phyloP scores from a whole-genome alignment of 2,329 filamentous ascomycete genomes.

The Delphinella strobiligena region DNA sequence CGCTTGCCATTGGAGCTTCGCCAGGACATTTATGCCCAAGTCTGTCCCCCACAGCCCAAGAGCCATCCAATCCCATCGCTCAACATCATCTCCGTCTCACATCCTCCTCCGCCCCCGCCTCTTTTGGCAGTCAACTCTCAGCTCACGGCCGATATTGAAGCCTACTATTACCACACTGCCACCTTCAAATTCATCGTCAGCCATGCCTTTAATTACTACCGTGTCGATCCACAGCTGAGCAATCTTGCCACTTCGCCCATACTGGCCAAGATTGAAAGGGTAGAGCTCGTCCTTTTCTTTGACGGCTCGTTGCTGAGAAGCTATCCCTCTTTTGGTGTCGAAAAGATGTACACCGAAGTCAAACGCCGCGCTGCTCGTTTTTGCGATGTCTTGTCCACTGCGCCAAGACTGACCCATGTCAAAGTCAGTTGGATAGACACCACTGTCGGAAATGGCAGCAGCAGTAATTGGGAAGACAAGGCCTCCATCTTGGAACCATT shows the following conservation, averaged over 20 bases:
- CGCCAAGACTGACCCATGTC: constrained; percentile 14
- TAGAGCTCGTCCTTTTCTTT: constrained; percentile 23
- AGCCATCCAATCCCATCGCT: constrained; percentile 17
- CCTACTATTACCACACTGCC: constrained; percentile 19
- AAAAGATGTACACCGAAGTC: constrained; percentile 20
- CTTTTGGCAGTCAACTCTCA: constrained; percentile 17
- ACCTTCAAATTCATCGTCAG: constrained; percentile 22
- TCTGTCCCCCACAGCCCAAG: constrained; percentile 19
- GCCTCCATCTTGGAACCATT: constrained; percentile 16
- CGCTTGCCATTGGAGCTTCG: constrained; percentile 32
- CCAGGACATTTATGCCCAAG: constrained; percentile 27
- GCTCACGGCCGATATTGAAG: constrained; percentile 18
- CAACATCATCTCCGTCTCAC: constrained; percentile 22
- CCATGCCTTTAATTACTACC: constrained; percentile 26
- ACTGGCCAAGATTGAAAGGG: constrained; percentile 15
- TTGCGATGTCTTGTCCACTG: constrained; percentile 17
- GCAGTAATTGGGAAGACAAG: constrained; percentile 16
- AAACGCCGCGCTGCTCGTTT: constrained; percentile 15
- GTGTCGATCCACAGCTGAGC: constrained; percentile 20
- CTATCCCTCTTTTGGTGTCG: constrained; percentile 20
- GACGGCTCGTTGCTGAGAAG: constrained; percentile 18
- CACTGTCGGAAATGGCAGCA: constrained; percentile 11
- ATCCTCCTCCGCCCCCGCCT: constrained; percentile 14
- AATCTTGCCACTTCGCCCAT: constrained; percentile 13
- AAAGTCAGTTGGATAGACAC: constrained; percentile 22